These are phyloP conservation scores for Wallacemonas sp. DNA, from an alignment of 208 protist species.

Conservation along the genomic window DNA sequence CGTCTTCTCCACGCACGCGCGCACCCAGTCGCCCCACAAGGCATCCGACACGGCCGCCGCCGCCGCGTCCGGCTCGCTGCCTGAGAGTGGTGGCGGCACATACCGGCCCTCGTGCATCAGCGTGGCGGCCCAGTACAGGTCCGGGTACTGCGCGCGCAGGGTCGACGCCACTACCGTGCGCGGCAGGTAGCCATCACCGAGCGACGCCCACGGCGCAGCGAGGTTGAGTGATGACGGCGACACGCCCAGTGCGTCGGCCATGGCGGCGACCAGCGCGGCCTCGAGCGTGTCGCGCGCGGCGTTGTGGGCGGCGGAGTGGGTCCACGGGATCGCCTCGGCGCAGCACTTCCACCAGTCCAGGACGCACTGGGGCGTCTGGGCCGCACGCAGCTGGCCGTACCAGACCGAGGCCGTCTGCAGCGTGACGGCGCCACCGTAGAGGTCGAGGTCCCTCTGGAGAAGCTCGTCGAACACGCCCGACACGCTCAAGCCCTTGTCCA, in stretches of 20 bases:
- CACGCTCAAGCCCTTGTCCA: background rate
- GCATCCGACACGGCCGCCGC: background rate
- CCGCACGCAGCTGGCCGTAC: slow-evolving; percentile 35
- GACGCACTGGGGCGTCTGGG: slow-evolving; percentile 27
- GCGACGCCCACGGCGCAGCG: background rate
- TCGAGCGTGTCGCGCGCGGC: background rate
- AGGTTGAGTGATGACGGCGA: background rate
- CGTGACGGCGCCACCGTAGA: slow-evolving; percentile 26
- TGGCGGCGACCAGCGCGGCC: slow-evolving; percentile 1
- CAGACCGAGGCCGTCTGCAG: slow-evolving; percentile 27
- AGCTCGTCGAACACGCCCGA: slow-evolving; percentile 2
- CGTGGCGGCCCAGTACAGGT: slow-evolving; percentile 17
- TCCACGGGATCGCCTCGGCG: slow-evolving; percentile 27
- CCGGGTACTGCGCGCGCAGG: slow-evolving; percentile 9
- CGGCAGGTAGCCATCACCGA: slow-evolving; percentile 24
- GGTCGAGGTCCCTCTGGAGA: slow-evolving; percentile 4
- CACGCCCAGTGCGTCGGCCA: background rate
- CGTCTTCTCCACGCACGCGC: slow-evolving; percentile 17
- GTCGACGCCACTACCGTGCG: background rate
- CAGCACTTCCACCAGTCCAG: slow-evolving; percentile 33
- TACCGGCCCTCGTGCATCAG: background rate
- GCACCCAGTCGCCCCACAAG: slow-evolving; percentile 14
- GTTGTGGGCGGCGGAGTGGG: slow-evolving; percentile 20
- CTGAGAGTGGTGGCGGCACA: background rate
- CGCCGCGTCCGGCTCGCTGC: background rate